Percentiles rank a stretch among this genome's conserved stretches.
Conservation (phyloP, 2,329 filamentous ascomycete genomes). For the Venturia aucupariae region DNA sequence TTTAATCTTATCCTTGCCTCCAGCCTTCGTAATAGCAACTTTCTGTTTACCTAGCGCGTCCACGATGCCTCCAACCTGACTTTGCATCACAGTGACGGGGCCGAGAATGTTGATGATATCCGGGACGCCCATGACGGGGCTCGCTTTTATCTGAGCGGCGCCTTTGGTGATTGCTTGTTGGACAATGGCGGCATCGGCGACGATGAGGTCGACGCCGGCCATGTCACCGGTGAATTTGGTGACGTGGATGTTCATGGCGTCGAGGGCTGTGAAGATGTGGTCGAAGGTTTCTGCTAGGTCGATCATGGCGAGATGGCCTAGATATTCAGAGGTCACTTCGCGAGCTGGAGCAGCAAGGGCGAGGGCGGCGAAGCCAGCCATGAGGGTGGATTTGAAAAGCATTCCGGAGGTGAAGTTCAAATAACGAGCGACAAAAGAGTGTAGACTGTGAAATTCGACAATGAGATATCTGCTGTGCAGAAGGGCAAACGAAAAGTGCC, state of each 20-base stretch:
- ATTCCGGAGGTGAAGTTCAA: background rate
- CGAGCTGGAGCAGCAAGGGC: background rate
- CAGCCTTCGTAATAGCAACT: background rate
- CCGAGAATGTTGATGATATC: conserved; percentile 10
- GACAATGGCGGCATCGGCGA: background rate
- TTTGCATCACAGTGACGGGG: conserved; percentile 6
- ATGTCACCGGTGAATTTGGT: background rate
- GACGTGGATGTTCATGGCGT: background rate
- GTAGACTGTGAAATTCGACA: background rate
- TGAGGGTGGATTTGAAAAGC: conserved; percentile 4
- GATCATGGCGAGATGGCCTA: conserved; percentile 3
- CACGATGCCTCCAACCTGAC: background rate
- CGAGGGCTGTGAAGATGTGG: conserved; percentile 9
- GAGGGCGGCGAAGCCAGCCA: background rate
- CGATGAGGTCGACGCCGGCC: background rate
- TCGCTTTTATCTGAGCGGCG: background rate
- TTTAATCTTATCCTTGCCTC: background rate
- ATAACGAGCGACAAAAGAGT: background rate
- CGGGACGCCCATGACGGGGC: background rate
- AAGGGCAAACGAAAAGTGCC: background rate
- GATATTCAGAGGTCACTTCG: background rate
- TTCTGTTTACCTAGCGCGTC: background rate
- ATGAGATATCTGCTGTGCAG: background rate
- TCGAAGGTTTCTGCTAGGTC: background rate
- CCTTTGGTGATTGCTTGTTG: conserved; percentile 1